These are phyloP conservation scores for Fagopyrum esculentum DNA, from an alignment of 148 eudicot species.

Conservation along the genomic window DNA sequence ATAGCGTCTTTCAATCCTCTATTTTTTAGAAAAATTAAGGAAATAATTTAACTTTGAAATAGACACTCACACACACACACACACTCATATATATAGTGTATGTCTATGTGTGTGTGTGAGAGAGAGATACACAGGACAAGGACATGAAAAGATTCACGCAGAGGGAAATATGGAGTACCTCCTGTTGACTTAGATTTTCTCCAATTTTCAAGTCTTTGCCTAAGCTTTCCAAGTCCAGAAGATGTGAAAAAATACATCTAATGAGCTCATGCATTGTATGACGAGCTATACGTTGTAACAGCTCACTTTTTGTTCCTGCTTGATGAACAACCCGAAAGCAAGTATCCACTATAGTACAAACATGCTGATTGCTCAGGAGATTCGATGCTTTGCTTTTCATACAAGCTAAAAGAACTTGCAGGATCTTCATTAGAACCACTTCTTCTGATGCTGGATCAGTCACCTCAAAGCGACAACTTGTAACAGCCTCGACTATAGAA, in stretches of 20 bases:
- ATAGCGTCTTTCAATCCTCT: background rate
- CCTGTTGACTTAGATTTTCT: conserved; percentile 10
- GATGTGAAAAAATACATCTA: conserved; percentile 22
- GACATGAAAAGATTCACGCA: background rate
- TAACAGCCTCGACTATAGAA: conserved; percentile 23
- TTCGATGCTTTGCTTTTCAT: conserved; percentile 23
- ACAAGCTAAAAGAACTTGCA: conserved; percentile 30
- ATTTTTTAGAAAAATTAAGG: background rate
- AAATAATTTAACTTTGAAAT: background rate
- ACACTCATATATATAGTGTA: background rate
- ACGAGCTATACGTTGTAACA: conserved; percentile 25
- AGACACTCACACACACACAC: background rate
- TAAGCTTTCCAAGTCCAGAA: conserved; percentile 10
- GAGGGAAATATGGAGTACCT: conserved; percentile 13
- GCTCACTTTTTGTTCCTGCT: conserved; percentile 23
- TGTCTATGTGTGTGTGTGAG: too few species aligned
- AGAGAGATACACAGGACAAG: background rate
- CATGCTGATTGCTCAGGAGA: conserved; percentile 24
- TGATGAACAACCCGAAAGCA: conserved; percentile 27
- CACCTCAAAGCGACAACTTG: conserved; percentile 31
- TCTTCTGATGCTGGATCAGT: conserved; percentile 32
- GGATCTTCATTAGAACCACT: conserved; percentile 28
- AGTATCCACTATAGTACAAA: conserved; percentile 26
- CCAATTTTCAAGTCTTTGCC: conserved; percentile 8
- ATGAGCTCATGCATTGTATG: conserved; percentile 27